Evolutionary conservation across 192 early-diverging fungal genomes (phyloP).

Genomic region (Umbelopsis sp.): DNA sequence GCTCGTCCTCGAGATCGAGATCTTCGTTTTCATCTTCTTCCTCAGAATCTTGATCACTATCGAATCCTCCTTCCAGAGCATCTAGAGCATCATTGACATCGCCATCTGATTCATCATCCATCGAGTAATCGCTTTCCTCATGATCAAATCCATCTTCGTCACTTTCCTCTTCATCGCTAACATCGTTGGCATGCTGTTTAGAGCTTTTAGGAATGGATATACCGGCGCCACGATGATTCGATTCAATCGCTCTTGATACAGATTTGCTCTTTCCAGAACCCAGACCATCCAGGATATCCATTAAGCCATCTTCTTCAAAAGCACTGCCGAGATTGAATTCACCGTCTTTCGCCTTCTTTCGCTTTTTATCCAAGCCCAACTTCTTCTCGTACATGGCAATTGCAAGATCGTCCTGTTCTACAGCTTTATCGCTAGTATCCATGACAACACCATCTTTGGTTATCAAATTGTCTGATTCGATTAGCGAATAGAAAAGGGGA

Average conservation of each 20-base stretch:
- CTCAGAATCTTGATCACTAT: slow-evolving; percentile 24
- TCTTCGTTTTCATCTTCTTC: slow-evolving; percentile 35
- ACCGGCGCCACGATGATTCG: background rate
- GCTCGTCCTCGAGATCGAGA: slow-evolving; percentile 19
- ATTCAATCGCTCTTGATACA: slow-evolving; percentile 7
- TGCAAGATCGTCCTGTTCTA: slow-evolving; percentile 52
- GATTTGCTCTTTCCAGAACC: slow-evolving; percentile 15
- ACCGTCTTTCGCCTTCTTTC: slow-evolving; percentile 25
- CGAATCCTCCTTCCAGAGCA: slow-evolving; percentile 26
- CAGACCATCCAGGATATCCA: slow-evolving; percentile 49
- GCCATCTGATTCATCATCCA: background rate
- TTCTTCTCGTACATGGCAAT: slow-evolving; percentile 59
- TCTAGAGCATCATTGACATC: slow-evolving; percentile 26
- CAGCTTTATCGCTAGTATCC: slow-evolving; percentile 29
- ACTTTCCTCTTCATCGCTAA: slow-evolving; percentile 36
- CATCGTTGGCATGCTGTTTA: slow-evolving; percentile 26
- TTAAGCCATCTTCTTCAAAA: slow-evolving; percentile 54
- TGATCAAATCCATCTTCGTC: background rate
- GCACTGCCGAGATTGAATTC: slow-evolving; percentile 44
- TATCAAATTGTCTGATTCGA: slow-evolving; percentile 46
- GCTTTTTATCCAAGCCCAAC: slow-evolving; percentile 49
- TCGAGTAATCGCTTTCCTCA: background rate
- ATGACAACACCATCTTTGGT: slow-evolving; percentile 24
- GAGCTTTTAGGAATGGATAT: slow-evolving; percentile 4
- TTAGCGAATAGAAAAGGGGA: slow-evolving; percentile 49